Base-by-base conservation (phyloP, 176 grass and related monocot species). In the Avena eriantha region DNA sequence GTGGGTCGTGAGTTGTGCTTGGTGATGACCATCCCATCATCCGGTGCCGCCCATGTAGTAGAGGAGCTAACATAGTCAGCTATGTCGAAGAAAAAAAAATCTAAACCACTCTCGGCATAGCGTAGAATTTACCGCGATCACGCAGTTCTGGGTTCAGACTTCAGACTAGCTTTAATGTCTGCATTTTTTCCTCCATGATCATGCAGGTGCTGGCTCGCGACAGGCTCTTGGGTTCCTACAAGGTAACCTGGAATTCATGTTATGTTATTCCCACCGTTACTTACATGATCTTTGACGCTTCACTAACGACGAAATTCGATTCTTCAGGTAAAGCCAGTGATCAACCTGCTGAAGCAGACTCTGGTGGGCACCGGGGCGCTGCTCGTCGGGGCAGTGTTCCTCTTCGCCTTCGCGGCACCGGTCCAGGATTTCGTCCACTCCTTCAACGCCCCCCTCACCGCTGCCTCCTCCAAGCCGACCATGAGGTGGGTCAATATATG, bases 271-370 rank as follows among this genome's bases (percentile, higher is more conserved):
- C 23, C 53, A 51, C 26, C 8, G 26, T 31, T 33, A 65, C 33
- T 39, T 4, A 33, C 77, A 58, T 81, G 14, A 83, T 58, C 41
- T 13, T 64, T 23, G 17, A 67, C 17, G 60, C 17, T 41, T 76
- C 15, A 36, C 31, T 41, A 60, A 59, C 22, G 29, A 35, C 2
- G 10, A 47, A 60, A 71, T 85, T 80, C 29, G 13, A 56, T 56
- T 57, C 4, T 88, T 41, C 82, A 98, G 96, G 96, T 98, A 2
- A 98, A 96, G 57, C 96, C 96, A 21, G 96, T 98, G 46, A 96
- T 96, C 45, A 98, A 93, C 84, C 78, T 94, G 84, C 76, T 98
- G 86, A 98, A 98, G 59, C 96, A 98, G 83, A 98, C 93, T 70
- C 89, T 98, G 58, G 92, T 98, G 3, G 93, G 96, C 64, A 98